Evolutionary conservation across 805 yeast genomes (phyloP), one percentile per base, ranked within the genome.

Genomic region (Candida caryicola): DNA sequence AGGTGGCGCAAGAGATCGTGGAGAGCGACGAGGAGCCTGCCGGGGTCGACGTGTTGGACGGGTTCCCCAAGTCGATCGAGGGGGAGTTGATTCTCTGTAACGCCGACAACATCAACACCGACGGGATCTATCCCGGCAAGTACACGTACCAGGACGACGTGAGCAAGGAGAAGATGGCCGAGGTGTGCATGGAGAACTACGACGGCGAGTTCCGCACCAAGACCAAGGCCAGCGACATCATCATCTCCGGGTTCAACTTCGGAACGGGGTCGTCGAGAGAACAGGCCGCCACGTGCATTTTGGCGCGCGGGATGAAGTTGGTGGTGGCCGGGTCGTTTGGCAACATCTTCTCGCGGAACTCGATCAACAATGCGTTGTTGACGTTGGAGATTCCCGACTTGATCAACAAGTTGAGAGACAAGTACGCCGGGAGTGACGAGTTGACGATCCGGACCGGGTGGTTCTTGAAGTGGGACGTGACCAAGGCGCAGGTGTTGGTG

Each of bases 231-330:
- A 88, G 91, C 34, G 99, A 93, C 62, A 89, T 93, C 51, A 77
- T 93, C 40, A 78, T 93, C 33, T 79, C 90, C 40, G 99, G 99
- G 13, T 93, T 70, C 73, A 93, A 93, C 62, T 93, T 93, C 60
- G 99, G 99, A 52, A 93, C 99, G 8, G 99, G 99, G 33, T 90
- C 97, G 6, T 88, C 96, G 17, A 81, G 99, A 68, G 99, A 93
- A 62, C 99, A 93, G 69, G 99, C 99, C 3, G 99, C 99, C 23
- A 93, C 99, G n/a, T 90, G 95, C 16, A 84, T 93, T 43, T 73
- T 93, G 49, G 98, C 99, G 29, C 79, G 95, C 55, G 98, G 89
- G 48, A 88, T 93, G 76, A 79, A 81, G 50, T 71, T 93, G 49
- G 95, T 93, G 16, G 96, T 95, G 42, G 85, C 96, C 10, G 99